Evolutionary conservation across 805 yeast genomes (phyloP).

Genomic region (Metschnikowia kofuensis): DNA sequence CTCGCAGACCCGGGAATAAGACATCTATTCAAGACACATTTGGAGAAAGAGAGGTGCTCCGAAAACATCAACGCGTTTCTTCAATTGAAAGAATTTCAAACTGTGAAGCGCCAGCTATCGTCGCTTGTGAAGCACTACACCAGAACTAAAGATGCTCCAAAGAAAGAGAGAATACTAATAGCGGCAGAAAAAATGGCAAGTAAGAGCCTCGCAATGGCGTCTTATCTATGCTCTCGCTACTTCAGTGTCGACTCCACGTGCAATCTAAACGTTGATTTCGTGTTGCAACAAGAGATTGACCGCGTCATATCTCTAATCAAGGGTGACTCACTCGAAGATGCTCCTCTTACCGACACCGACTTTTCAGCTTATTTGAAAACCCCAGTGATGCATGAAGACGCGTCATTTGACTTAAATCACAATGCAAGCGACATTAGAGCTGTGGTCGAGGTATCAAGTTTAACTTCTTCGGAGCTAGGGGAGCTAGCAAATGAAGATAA

Average conservation of each 20-base stretch:
- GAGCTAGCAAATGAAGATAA: background rate
- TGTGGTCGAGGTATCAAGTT: slow-evolving; percentile 1
- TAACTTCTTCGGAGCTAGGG: slow-evolving; percentile 4
- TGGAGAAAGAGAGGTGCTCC: slow-evolving; percentile 61
- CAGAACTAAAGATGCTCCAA: slow-evolving; percentile 15
- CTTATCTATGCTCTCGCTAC: slow-evolving; percentile 63
- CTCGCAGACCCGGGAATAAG: slow-evolving; percentile 75
- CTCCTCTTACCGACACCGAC: slow-evolving; percentile 7
- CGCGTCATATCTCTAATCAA: slow-evolving; percentile 23
- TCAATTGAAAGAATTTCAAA: slow-evolving; percentile 53
- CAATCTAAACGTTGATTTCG: slow-evolving; percentile 66
- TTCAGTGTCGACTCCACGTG: slow-evolving; percentile 65
- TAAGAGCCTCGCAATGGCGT: slow-evolving; percentile 59
- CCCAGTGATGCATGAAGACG: slow-evolving; percentile 9
- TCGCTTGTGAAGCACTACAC: slow-evolving; percentile 25
- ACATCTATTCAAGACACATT: slow-evolving; percentile 61
- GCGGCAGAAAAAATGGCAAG: slow-evolving; percentile 37
- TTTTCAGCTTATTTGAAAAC: slow-evolving; percentile 13
- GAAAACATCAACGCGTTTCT: slow-evolving; percentile 76
- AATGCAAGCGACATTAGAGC: background rate
- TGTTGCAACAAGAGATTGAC: slow-evolving; percentile 43
- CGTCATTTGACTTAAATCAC: slow-evolving; percentile 5
- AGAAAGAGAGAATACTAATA: slow-evolving; percentile 10
- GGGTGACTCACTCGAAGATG: slow-evolving; percentile 1
- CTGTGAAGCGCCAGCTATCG: slow-evolving; percentile 42